Evolutionary conservation across 208 protist genomes (phyloP).

Genomic region (Trypanosoma avium): DNA sequence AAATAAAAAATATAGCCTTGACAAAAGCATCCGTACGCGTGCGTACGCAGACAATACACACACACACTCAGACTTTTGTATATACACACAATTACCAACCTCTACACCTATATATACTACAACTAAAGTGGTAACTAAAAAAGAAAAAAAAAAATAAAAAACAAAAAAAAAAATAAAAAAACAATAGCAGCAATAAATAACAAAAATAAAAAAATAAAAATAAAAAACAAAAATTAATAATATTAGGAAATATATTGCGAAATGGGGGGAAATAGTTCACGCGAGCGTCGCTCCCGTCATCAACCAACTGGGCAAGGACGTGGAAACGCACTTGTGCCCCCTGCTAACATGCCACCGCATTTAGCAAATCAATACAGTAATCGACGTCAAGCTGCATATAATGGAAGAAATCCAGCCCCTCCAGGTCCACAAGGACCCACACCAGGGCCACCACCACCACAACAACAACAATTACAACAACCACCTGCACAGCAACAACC

Average conservation of each 20-base stretch:
- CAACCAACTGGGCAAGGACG: too few relatives aligned
- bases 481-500: constrained; percentile 7
- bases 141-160: background rate
- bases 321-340: constrained; percentile 5
- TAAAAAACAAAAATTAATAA: background rate
- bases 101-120: background rate
- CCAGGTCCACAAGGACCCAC: constrained; percentile 7
- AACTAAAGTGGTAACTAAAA: background rate
- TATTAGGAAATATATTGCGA: too few relatives aligned
- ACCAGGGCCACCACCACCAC: constrained; percentile 16
- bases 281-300: background rate
- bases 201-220: background rate
- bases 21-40: too few relatives aligned
- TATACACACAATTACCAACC: too few relatives aligned
- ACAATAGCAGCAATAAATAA: background rate
- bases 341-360: constrained; percentile 62
- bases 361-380: constrained; percentile 69
- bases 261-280: constrained; percentile 27
- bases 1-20: too few relatives aligned
- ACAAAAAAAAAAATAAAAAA: constrained; percentile 2
- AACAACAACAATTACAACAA: constrained; percentile 13
- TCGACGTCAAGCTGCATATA: constrained; percentile 15
- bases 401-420: constrained; percentile 15
- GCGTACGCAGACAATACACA: too few relatives aligned
- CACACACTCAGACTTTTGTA: too few relatives aligned